A percentile compares a stretch with the other conserved stretches of the same genome.
These are phyloP conservation scores for Mrakia blollopis DNA, from an alignment of 768 basidiomycete genomes.

Conservation along the genomic window DNA sequence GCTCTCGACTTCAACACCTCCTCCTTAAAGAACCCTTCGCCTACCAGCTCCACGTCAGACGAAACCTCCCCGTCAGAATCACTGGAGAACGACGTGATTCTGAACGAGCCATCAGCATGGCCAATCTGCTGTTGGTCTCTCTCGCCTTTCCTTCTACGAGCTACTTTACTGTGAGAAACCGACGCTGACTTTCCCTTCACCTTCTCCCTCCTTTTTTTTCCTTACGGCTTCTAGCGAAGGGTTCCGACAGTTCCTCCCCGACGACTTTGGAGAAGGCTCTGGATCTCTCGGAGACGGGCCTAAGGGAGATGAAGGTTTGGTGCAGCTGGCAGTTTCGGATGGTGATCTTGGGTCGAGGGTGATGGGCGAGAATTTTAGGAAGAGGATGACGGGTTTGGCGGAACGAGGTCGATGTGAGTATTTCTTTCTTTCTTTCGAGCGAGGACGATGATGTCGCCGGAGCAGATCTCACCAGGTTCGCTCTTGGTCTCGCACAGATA, in stretches of 20 bases:
- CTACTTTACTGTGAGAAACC: no score
- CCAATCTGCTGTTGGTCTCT: not conserved
- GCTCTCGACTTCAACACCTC: conserved; percentile 24
- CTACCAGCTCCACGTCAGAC: conserved; percentile 5
- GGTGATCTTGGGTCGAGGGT: conserved; percentile 7
- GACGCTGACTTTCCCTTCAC: not conserved
- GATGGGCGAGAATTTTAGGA: conserved; percentile 11
- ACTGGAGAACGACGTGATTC: not conserved
- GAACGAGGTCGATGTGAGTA: not conserved
- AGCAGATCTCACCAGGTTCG: no score
- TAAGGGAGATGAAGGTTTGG: not conserved
- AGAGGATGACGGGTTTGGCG: conserved; percentile 8
- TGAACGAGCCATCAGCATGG: not conserved
- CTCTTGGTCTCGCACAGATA: not conserved
- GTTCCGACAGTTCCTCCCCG: not conserved
- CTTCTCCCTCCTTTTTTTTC: not conserved
- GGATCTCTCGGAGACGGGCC: conserved; percentile 9
- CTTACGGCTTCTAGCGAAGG: conserved; percentile 7
- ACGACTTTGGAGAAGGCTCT: conserved; percentile 11
- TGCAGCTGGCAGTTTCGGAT: not conserved
- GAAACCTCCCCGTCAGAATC: not conserved
- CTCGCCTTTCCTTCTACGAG: not conserved
- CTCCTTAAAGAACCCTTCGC: not conserved
- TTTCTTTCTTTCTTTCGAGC: rapidly evolving
- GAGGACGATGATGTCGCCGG: no score